Percentiles rank a stretch among this genome's conserved stretches.
phyloP scores from a whole-genome alignment of 2,329 filamentous ascomycete species.

The Lecanicillium sp. region DNA sequence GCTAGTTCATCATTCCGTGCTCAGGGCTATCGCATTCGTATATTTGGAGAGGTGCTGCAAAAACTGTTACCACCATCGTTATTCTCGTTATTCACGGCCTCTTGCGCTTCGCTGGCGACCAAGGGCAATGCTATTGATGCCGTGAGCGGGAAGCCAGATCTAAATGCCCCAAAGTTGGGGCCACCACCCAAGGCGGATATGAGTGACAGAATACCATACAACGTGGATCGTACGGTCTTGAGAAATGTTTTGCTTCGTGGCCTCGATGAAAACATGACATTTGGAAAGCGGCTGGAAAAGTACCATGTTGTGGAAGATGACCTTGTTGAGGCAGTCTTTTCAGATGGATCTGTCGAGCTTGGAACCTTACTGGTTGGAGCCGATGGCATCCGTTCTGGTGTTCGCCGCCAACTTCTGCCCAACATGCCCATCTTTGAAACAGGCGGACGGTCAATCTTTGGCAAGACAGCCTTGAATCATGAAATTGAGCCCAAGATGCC shows the following conservation, averaged over 20 bases:
- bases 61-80: conserved; percentile 3
- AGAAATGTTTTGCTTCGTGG: conserved; percentile 22
- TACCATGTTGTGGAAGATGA: conserved; percentile 9
- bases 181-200: background rate
- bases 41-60: conserved; percentile 31
- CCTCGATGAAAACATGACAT: conserved; percentile 18
- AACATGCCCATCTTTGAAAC: conserved; percentile 27
- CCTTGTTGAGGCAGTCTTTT: conserved; percentile 21
- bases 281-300: conserved; percentile 20
- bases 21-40: conserved; percentile 48
- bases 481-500: conserved; percentile 15
- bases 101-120: background rate
- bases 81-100: conserved; percentile 2
- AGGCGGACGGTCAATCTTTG: conserved; percentile 27
- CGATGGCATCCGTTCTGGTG: conserved; percentile 26
- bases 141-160: conserved; percentile 1
- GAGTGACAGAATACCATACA: conserved; percentile 11
- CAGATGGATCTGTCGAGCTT: conserved; percentile 21
- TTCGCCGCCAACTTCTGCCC: conserved; percentile 29
- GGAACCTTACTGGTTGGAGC: conserved; percentile 29
- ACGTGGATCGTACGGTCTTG: conserved; percentile 25
- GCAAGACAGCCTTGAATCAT: conserved; percentile 26
- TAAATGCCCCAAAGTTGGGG: background rate
- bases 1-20: conserved; percentile 34
- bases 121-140: background rate